Conservation (phyloP, 352 stramenopile species). For the Globisporangium middletonii region DNA sequence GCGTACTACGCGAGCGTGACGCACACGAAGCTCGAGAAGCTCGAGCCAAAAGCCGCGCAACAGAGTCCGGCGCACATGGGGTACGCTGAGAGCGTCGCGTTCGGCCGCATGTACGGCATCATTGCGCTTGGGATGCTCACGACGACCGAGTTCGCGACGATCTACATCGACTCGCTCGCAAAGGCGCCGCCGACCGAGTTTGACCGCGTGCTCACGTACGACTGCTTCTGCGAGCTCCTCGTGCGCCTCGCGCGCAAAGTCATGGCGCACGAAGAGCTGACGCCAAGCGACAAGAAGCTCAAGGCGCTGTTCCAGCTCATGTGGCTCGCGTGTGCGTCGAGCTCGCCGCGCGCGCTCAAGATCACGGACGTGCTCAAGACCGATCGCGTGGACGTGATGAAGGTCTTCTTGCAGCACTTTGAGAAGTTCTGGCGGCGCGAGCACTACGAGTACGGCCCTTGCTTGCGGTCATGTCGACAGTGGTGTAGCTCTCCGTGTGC, state of each 20-base stretch:
- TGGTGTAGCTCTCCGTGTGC: background rate
- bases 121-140: slow-evolving; percentile 72
- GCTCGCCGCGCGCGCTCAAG: slow-evolving; percentile 43
- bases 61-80: slow-evolving; percentile 48
- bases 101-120: slow-evolving; percentile 64
- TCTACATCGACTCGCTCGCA: slow-evolving; percentile 71
- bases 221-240: slow-evolving; percentile 60
- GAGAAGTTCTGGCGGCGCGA: slow-evolving; percentile 82
- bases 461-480: background rate
- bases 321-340: slow-evolving; percentile 63
- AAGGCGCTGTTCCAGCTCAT: slow-evolving; percentile 82
- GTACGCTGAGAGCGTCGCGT: slow-evolving; percentile 65
- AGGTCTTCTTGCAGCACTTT: slow-evolving; percentile 63
- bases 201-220: slow-evolving; percentile 57
- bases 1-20: slow-evolving; percentile 42
- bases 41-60: slow-evolving; percentile 44
- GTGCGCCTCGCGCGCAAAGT: slow-evolving; percentile 51
- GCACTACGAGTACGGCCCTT: slow-evolving; percentile 40
- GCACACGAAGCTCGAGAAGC: slow-evolving; percentile 57
- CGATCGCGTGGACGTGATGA: slow-evolving; percentile 50
- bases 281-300: slow-evolving; percentile 40
- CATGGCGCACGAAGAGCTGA: slow-evolving; percentile 20
- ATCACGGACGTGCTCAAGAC: slow-evolving; percentile 71
- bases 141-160: slow-evolving; percentile 65
- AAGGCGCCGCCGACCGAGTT: slow-evolving; percentile 48